A percentile compares a stretch with the other conserved stretches of the same genome.
These are phyloP conservation scores for Plasmodium sp. DNA, from an alignment of 169 alveolate species.

Conservation along the genomic window DNA sequence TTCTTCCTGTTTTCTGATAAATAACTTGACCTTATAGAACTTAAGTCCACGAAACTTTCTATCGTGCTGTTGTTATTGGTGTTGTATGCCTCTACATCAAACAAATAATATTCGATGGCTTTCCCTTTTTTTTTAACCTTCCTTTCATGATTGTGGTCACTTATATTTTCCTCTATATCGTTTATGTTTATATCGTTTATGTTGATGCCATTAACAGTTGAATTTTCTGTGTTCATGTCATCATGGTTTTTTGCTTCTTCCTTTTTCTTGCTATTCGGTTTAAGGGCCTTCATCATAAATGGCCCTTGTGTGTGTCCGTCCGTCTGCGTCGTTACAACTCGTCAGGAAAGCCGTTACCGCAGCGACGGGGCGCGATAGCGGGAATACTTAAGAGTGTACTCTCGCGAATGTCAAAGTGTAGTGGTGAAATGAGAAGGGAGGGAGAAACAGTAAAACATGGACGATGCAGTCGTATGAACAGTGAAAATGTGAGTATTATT, in stretches of 20 bases:
- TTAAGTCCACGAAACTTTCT: constrained; percentile 44
- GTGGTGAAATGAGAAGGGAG: neutral
- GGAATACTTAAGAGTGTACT: neutral
- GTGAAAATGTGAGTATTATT: neutral
- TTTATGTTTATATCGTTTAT: constrained; percentile 61
- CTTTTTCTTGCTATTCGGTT: neutral
- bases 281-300: constrained; percentile 29
- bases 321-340: neutral
- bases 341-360: neutral
- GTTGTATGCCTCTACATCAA: constrained; percentile 42
- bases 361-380: neutral
- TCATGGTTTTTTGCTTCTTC: constrained; percentile 9
- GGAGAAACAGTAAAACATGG: neutral
- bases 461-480: neutral
- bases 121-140: constrained; percentile 15
- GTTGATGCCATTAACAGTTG: constrained; percentile 38
- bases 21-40: constrained; percentile 38
- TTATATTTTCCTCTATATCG: constrained; percentile 62
- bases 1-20: constrained; percentile 52
- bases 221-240: constrained; percentile 9
- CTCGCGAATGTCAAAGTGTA: neutral
- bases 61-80: neutral
- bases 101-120: constrained; percentile 47
- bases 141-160: neutral
- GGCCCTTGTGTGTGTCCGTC: neutral